These are phyloP conservation scores for Stemphylium vesicarium DNA, from an alignment of 2,329 filamentous ascomycete species.

Conservation along the genomic window DNA sequence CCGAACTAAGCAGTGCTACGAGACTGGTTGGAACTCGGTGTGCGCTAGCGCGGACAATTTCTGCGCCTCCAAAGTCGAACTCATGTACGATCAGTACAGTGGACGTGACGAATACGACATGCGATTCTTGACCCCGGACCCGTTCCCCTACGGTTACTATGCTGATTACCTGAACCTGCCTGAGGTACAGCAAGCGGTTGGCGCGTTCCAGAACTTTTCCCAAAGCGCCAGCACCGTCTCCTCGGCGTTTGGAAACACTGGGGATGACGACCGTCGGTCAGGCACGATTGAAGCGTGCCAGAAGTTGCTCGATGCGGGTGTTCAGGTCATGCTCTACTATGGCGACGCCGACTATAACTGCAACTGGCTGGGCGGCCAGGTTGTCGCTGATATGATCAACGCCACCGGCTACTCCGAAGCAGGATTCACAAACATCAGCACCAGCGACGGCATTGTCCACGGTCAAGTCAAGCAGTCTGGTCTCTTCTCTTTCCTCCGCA, in stretches of 20 bases:
- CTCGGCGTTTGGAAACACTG: constrained; percentile 55
- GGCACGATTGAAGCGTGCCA: constrained; percentile 52
- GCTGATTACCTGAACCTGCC: constrained; percentile 64
- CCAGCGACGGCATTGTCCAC: constrained; percentile 56
- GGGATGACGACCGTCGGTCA: constrained; percentile 57
- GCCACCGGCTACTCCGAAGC: constrained; percentile 52
- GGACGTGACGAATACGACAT: constrained; percentile 67
- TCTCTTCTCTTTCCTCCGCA: constrained; percentile 58
- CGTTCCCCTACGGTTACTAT: constrained; percentile 64
- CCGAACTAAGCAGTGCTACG: constrained; percentile 62
- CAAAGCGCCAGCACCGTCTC: constrained; percentile 53
- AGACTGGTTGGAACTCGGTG: constrained; percentile 57
- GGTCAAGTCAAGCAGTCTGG: constrained; percentile 61
- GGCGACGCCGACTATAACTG: constrained; percentile 59
- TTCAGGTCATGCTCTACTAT: constrained; percentile 53
- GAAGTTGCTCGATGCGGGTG: constrained; percentile 48
- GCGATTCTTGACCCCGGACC: constrained; percentile 61
- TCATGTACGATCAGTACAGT: constrained; percentile 58
- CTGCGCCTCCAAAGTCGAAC: constrained; percentile 62
- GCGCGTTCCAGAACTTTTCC: constrained; percentile 66
- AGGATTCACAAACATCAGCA: constrained; percentile 57
- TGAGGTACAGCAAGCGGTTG: constrained; percentile 63
- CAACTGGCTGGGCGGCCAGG: constrained; percentile 56
- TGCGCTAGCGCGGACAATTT: constrained; percentile 63
- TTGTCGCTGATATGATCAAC: constrained; percentile 49